Evolutionary conservation across 352 stramenopile genomes (phyloP).

Genomic region (Globisporangium takayamanum): DNA sequence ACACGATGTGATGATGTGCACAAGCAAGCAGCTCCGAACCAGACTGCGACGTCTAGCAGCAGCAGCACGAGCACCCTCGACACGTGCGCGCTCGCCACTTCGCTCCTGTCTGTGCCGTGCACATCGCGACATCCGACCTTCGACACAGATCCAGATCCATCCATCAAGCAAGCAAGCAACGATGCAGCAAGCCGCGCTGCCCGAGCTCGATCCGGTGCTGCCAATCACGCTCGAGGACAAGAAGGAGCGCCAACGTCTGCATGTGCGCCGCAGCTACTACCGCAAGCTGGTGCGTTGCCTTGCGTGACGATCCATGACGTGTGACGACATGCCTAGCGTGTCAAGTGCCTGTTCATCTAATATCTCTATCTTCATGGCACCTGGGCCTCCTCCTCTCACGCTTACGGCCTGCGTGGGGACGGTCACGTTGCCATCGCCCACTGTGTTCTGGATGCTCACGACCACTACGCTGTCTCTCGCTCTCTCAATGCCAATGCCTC

Average conservation of each 20-base stretch:
- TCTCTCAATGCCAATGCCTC: neutral
- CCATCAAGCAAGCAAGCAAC: neutral
- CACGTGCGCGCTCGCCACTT: too few species aligned
- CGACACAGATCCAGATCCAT: too few species aligned
- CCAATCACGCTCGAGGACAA: conserved; percentile 31
- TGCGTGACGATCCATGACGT: neutral
- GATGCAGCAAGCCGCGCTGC: neutral
- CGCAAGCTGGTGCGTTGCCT: conserved; percentile 22
- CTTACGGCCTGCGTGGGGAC: neutral
- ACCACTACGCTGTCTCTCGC: neutral
- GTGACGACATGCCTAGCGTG: neutral
- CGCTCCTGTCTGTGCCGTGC: too few species aligned
- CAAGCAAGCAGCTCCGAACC: too few species aligned
- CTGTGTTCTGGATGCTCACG: neutral
- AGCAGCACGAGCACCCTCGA: too few species aligned
- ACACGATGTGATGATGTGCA: too few species aligned
- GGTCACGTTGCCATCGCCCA: neutral
- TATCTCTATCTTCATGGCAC: too few species aligned
- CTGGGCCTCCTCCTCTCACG: too few species aligned
- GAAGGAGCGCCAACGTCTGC: conserved; percentile 50
- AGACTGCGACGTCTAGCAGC: too few species aligned
- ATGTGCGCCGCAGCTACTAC: conserved; percentile 47
- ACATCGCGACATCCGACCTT: too few species aligned
- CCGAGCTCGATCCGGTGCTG: conserved; percentile 3
- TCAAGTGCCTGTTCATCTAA: too few species aligned